phyloP scores from a whole-genome alignment of 768 basidiomycete species.

The Kwoniella pini region DNA sequence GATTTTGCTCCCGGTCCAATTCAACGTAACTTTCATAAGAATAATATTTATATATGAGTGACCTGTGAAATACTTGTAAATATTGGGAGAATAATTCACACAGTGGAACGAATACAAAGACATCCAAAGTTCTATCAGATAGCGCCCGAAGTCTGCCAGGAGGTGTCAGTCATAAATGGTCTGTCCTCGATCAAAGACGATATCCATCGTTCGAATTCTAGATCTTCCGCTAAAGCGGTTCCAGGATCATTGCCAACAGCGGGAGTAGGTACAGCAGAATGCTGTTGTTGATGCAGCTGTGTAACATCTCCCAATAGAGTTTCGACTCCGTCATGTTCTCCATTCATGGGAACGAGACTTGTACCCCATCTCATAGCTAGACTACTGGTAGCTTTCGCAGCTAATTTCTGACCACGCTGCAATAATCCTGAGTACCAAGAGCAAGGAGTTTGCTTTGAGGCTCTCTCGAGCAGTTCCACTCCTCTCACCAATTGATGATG shows the following conservation, averaged over 20 bases:
- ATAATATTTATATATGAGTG: too few relatives aligned
- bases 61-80: too few relatives aligned
- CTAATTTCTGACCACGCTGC: background rate
- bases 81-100: too few relatives aligned
- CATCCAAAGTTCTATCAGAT: too few relatives aligned
- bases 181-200: background rate
- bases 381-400: background rate
- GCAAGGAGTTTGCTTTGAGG: background rate
- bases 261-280: background rate
- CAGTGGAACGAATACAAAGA: too few relatives aligned
- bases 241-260: background rate
- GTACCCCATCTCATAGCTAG: background rate
- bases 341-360: background rate
- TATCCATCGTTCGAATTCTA: background rate
- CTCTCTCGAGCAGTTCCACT: background rate
- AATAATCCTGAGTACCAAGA: background rate
- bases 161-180: background rate
- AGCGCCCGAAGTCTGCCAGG: background rate
- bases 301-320: background rate
- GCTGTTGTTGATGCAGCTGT: background rate
- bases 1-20: too few relatives aligned
- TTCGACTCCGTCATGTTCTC: background rate
- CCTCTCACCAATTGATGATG: background rate
- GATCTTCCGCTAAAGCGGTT: background rate
- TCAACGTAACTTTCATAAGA: too few relatives aligned